Conservation (phyloP, 352 stramenopile species). For the Phytophthora idaei region DNA sequence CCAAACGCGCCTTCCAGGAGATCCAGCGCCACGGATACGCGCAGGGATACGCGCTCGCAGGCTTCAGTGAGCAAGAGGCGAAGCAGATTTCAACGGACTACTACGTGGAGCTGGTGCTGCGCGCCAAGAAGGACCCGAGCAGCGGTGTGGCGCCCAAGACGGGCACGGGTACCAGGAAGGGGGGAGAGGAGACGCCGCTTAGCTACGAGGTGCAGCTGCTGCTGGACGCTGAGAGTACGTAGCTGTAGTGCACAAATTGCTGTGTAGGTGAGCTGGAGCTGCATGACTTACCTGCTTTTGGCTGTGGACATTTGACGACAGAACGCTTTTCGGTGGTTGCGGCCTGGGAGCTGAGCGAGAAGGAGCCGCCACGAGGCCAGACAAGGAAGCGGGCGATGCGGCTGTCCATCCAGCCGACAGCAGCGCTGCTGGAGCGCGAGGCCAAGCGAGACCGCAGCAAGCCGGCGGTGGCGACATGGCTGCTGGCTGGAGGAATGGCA, state of each 20-base stretch:
- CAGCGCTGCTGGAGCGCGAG: constrained; percentile 45
- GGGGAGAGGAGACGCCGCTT: constrained; percentile 31
- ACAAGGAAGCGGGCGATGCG: constrained; percentile 34
- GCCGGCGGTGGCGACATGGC: constrained; percentile 35
- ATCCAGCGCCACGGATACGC: constrained; percentile 69
- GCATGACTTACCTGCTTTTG: not conserved
- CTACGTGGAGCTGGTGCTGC: constrained; percentile 39
- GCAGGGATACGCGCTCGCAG: constrained; percentile 48
- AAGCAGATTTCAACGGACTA: constrained; percentile 20
- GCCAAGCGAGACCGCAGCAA: constrained; percentile 20
- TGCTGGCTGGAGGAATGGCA: constrained; percentile 53
- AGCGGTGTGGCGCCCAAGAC: constrained; percentile 34
- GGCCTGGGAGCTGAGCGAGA: constrained; percentile 59
- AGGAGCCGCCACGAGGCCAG: constrained; percentile 32
- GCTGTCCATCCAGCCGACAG: constrained; percentile 56
- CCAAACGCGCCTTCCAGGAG: constrained; percentile 51
- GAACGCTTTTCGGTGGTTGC: constrained; percentile 59
- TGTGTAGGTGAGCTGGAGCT: not conserved
- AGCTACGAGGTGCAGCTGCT: constrained; percentile 59
- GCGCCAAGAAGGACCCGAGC: constrained; percentile 22
- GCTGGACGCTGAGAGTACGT: constrained; percentile 49
- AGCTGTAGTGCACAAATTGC: not conserved
- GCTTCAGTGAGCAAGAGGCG: constrained; percentile 60
- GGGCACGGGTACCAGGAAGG: constrained; percentile 32
- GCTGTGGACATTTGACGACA: constrained; percentile 12